Evolutionary conservation across 345 rosid genomes (phyloP).

Genomic region (Syzygium aromaticum): DNA sequence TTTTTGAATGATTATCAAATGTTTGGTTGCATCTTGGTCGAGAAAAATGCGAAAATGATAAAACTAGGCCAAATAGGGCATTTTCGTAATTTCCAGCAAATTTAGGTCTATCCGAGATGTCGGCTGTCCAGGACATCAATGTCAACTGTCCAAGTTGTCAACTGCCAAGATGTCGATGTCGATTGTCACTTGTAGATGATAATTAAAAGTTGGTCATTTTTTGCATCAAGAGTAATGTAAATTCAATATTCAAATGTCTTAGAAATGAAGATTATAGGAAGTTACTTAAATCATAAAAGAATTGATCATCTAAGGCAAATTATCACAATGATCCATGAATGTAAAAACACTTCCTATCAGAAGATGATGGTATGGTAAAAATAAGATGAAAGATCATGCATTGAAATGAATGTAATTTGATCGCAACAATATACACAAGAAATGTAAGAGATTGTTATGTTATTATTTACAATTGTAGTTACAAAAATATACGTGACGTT

Average conservation of each 20-base stretch:
- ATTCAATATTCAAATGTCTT: neutral
- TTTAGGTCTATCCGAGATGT: neutral
- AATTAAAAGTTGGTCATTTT: neutral
- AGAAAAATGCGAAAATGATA: neutral
- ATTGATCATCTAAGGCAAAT: neutral
- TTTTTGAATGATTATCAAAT: fast-evolving
- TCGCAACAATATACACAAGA: fast-evolving
- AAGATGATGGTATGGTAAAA: neutral
- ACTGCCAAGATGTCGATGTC: neutral
- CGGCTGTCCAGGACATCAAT: neutral
- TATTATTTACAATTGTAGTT: neutral
- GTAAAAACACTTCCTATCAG: neutral
- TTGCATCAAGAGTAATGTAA: neutral
- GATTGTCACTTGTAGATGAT: fast-evolving
- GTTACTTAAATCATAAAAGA: neutral
- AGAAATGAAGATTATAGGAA: neutral
- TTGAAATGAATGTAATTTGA: neutral
- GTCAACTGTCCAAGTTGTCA: fast-evolving
- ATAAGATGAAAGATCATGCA: neutral
- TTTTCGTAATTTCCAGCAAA: neutral
- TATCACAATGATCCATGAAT: neutral
- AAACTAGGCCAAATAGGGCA: neutral
- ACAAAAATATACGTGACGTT: fast-evolving
- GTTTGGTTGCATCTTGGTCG: neutral
- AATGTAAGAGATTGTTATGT: fast-evolving